These are phyloP conservation scores for Annona cherimola DNA, from an alignment of 164 flowering plant genomes.

Conservation along the genomic window DNA sequence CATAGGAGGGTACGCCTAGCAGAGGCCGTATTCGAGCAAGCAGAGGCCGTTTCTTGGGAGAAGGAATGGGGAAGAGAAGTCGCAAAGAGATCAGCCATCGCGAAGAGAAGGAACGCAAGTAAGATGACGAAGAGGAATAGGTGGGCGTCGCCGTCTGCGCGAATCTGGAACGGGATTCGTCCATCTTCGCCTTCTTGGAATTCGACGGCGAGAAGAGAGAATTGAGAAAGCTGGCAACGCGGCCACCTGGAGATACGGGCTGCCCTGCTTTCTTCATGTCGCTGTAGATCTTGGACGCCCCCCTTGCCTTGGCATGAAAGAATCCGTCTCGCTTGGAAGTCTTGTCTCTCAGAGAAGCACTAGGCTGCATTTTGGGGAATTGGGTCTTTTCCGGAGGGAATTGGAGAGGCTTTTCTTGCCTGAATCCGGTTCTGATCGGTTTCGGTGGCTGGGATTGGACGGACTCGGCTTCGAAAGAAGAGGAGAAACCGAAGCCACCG, in stretches of 20 bases:
- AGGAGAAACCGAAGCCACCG: conserved; percentile 34
- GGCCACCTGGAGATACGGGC: conserved; percentile 84
- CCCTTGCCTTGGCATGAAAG: too few relatives aligned
- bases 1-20: too few relatives aligned
- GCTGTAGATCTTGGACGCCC: conserved; percentile 56
- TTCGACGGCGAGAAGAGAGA: conserved; percentile 54
- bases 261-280: conserved; percentile 68
- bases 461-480: too few relatives aligned
- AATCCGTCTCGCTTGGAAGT: too few relatives aligned
- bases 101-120: conserved; percentile 76
- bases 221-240: conserved; percentile 66
- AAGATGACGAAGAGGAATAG: conserved; percentile 76
- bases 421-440: conserved; percentile 17
- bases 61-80: too few relatives aligned
- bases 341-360: too few relatives aligned
- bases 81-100: too few relatives aligned
- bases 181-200: conserved; percentile 31
- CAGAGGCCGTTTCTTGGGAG: too few relatives aligned
- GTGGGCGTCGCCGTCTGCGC: conserved; percentile 23
- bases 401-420: not conserved
- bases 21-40: too few relatives aligned
- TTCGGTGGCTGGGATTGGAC: conserved; percentile 51
- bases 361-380: too few relatives aligned
- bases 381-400: too few relatives aligned
- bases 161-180: conserved; percentile 10